Conservation (phyloP, 2,329 filamentous ascomycete genomes). For the Arthrinium puccinioides region DNA sequence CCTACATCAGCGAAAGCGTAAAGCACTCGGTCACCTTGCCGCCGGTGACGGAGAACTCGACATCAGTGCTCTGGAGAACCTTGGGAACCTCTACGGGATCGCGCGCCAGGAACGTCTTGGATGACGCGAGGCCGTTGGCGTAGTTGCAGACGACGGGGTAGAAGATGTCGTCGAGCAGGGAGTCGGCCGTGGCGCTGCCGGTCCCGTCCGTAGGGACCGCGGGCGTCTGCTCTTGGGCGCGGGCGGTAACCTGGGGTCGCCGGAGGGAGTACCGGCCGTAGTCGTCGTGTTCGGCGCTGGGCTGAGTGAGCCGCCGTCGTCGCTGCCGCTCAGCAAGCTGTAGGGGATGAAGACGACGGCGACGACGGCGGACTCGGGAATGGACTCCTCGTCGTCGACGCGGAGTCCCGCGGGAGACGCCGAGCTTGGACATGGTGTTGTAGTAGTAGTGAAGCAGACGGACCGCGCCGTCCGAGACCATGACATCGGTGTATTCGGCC, state of each 20-base stretch:
- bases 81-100: not conserved
- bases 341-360: not conserved
- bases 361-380: not conserved
- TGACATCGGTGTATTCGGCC: not conserved
- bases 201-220: no score
- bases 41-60: not conserved
- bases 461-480: not conserved
- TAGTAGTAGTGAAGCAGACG: not conserved
- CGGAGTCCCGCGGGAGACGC: not conserved
- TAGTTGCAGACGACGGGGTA: not conserved
- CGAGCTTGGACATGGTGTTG: not conserved
- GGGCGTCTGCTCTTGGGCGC: no score
- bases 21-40: not conserved
- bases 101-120: not conserved
- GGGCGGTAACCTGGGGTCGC: no score
- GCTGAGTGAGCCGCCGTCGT: not conserved
- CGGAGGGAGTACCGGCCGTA: no score
- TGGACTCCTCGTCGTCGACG: not conserved
- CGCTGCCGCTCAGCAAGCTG: not conserved
- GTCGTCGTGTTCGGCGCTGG: no score
- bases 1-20: not conserved
- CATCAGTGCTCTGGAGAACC: not conserved
- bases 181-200: not conserved
- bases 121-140: not conserved
- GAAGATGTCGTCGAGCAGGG: not conserved